These are phyloP conservation scores for Boletus barrowsii DNA, from an alignment of 768 basidiomycete genomes.

Conservation along the genomic window DNA sequence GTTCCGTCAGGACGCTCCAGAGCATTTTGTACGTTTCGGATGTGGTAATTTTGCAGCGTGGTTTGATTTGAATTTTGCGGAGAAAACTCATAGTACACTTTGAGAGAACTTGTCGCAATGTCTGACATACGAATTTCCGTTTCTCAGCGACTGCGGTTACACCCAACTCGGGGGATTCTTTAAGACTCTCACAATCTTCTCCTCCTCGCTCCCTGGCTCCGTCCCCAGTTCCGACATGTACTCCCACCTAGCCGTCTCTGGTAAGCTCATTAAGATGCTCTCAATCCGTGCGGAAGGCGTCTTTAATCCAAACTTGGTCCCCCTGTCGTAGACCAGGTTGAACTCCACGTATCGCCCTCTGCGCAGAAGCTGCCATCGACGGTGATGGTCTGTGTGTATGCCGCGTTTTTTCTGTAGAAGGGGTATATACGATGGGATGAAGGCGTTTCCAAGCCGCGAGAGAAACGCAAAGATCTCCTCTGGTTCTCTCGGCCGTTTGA, in stretches of 20 bases:
- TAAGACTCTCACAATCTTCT: constrained; percentile 57
- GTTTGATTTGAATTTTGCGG: not conserved
- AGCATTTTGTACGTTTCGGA: not conserved
- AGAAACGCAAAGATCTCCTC: constrained; percentile 79
- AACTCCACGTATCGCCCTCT: constrained; percentile 95
- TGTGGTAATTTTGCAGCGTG: not conserved
- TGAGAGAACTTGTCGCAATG: too few species aligned
- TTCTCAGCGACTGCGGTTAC: not conserved
- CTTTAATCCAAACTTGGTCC: constrained; percentile 82
- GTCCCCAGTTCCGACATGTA: constrained; percentile 76
- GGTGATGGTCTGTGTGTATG: constrained; percentile 60
- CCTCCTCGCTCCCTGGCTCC: constrained; percentile 63
- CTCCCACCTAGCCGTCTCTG: constrained; percentile 87
- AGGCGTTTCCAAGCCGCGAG: constrained; percentile 68
- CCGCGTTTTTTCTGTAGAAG: constrained; percentile 65
- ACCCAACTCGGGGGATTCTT: constrained; percentile 67
- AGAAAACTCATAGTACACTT: not conserved
- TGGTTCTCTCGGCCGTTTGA: constrained; percentile 51
- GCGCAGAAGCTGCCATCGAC: constrained; percentile 91
- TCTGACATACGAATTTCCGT: not conserved
- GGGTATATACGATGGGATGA: constrained; percentile 88
- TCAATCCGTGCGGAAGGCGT: constrained; percentile 86
- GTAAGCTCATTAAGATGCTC: constrained; percentile 87
- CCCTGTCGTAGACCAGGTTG: constrained; percentile 82
- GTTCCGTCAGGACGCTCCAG: not conserved